phyloP scores from a whole-genome alignment of 2,329 filamentous ascomycete species.

The Epichloe brachyelytri region DNA sequence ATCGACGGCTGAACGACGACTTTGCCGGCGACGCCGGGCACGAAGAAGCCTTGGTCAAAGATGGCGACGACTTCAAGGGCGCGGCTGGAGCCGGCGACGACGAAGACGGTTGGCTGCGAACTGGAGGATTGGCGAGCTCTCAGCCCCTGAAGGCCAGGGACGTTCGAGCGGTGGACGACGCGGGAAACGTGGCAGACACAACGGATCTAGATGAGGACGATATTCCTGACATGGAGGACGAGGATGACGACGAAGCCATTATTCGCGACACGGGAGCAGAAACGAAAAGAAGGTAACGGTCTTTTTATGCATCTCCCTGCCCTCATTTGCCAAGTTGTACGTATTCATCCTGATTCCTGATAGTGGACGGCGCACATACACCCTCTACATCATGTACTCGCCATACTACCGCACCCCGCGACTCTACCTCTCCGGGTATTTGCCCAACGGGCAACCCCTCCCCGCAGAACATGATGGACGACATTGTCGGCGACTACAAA shows the following conservation, averaged over 20 bases:
- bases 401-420: constrained; percentile 94
- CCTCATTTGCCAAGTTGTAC: not conserved
- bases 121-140: constrained; percentile 63
- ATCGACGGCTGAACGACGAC: constrained; percentile 80
- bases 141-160: constrained; percentile 67
- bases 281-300: constrained; percentile 32
- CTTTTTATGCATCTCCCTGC: not conserved
- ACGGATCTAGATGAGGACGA: constrained; percentile 62
- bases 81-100: constrained; percentile 39
- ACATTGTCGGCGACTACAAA: constrained; percentile 92
- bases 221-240: constrained; percentile 97
- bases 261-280: constrained; percentile 57
- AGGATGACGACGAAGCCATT: constrained; percentile 93
- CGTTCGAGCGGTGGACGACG: constrained; percentile 79
- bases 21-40: constrained; percentile 80
- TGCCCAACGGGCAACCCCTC: constrained; percentile 64
- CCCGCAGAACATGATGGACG: constrained; percentile 85
- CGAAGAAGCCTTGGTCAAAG: constrained; percentile 75
- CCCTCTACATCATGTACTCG: constrained; percentile 95
- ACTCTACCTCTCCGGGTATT: constrained; percentile 87
- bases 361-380: constrained; percentile 84
- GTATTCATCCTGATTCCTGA: not conserved
- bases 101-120: constrained; percentile 85
- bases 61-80: constrained; percentile 51
- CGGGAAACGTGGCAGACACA: constrained; percentile 69